Percentiles rank a stretch among this genome's conserved stretches.
Evolutionary conservation across 495 filamentous ascomycete species (phyloP).

Genomic region (Penicillium soppii): DNA sequence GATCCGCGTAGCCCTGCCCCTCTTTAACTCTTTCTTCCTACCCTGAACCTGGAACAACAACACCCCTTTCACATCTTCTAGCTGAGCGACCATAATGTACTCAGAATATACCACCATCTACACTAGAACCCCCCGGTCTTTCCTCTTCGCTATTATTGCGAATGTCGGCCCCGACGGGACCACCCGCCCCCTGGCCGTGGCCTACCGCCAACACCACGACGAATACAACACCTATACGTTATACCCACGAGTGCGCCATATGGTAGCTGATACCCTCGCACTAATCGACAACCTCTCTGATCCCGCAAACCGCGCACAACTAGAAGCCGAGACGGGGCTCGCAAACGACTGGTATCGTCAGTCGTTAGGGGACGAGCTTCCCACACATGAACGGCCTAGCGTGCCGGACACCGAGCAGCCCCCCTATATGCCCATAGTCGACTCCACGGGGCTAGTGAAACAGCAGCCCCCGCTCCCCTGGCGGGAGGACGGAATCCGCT

Average conservation of each 20-base stretch:
- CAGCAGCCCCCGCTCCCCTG: slow-evolving; percentile 15
- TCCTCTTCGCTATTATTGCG: too few species aligned
- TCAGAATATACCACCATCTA: too few species aligned
- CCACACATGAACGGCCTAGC: slow-evolving; percentile 12
- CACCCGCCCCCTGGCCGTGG: slow-evolving; percentile 18
- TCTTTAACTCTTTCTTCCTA: too few species aligned
- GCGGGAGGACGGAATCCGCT: slow-evolving; percentile 9
- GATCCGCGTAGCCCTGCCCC: too few species aligned
- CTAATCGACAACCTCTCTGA: slow-evolving; percentile 16
- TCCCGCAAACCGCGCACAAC: slow-evolving; percentile 13
- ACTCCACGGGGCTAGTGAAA: slow-evolving; percentile 2
- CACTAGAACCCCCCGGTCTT: too few species aligned
- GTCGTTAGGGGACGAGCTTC: slow-evolving; percentile 4
- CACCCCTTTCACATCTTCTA: too few species aligned
- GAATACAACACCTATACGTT: background rate
- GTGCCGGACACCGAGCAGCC: slow-evolving; percentile 14
- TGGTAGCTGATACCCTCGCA: slow-evolving; percentile 15
- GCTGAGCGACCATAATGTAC: too few species aligned
- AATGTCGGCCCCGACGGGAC: too few species aligned
- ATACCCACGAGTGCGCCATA: slow-evolving; percentile 1
- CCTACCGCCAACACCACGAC: slow-evolving; percentile 18
- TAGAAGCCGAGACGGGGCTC: slow-evolving; percentile 12
- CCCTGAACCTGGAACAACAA: too few species aligned
- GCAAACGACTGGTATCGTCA: slow-evolving; percentile 12
- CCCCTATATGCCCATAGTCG: slow-evolving; percentile 5